Base-by-base conservation (phyloP, 192 early-diverging fungal species). In the Jimgerdemannia lactiflua region DNA sequence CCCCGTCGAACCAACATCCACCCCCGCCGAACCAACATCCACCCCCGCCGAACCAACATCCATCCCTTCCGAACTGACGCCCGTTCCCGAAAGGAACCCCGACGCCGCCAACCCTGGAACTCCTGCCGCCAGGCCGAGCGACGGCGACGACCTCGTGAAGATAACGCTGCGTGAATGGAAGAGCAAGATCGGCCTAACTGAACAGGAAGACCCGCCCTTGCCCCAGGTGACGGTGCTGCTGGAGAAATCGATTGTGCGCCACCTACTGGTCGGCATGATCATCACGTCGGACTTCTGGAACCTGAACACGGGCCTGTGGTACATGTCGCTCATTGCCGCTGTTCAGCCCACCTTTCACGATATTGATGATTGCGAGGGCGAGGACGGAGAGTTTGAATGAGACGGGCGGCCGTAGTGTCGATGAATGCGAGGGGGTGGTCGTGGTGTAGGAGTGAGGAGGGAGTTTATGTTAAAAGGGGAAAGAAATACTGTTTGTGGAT, bases 311-410 rank as follows among this genome's bases (percentile, higher is more conserved):
- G 78, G 73, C 0, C 67, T 70, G 18, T 79, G 75, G 74, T 83
- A 79, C 10, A 40, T 83, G 20, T 75, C 78, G 42, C n/a, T 42
- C 29, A 67, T 75, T 0, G 54, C 64, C 1, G 59, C 39, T 10
- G 69, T 83, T 3, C 70, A 71, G 41, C 81, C 81, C 4, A 71
- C 72, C 7, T 79, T 83, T 70, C 79, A 77, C 42, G 77, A 77
- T 73, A 70, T 75, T 67, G 81, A 83, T 63, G 78, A 77, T 4
- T 79, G 65, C 44, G 59, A 49, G 3, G 65, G 69, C 4, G 74
- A 77, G 29, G 78, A 76, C n/a, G 73, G 75, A 11, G 41, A 68
- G 74, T 65, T 59, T 59, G 6, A 59, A 14, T 10, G 14, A 59
- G 49, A 14, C 14, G 49, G 49, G 49, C 6, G 14, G 14, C 14